Conservation (phyloP, 140 eudicot genomes). For the Ambrosia hybrid region DNA sequence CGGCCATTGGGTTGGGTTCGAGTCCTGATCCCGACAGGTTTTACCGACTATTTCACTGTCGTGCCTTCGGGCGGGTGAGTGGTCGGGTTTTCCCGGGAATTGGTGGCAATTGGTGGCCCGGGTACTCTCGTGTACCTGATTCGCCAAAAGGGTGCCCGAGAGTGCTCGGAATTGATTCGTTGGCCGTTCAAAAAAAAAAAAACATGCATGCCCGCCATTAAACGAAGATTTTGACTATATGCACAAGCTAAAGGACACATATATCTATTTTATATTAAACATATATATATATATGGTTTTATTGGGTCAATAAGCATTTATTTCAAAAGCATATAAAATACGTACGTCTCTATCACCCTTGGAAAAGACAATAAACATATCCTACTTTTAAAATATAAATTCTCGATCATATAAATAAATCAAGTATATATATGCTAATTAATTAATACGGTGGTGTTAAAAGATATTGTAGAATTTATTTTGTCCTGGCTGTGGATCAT, state of each 20-base stretch:
- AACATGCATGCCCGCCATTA: neutral
- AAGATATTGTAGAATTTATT: conserved; percentile 26
- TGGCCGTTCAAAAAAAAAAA: too few relatives aligned
- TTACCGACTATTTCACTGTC: too few relatives aligned
- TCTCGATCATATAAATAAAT: conserved; percentile 24
- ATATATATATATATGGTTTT: conserved; percentile 16
- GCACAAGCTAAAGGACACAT: conserved; percentile 17
- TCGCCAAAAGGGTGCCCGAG: too few relatives aligned
- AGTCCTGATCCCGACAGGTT: too few relatives aligned
- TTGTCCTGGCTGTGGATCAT: conserved; percentile 31
- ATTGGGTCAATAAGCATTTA: conserved; percentile 27
- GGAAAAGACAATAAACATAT: conserved; percentile 33
- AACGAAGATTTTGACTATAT: conserved; percentile 13
- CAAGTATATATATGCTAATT: neutral
- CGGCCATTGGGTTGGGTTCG: too few relatives aligned
- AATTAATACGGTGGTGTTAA: conserved; percentile 6
- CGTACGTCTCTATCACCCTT: conserved; percentile 18
- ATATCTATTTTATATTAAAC: conserved; percentile 4
- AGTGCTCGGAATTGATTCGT: too few relatives aligned
- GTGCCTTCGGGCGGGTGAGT: too few relatives aligned
- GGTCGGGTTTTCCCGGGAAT: too few relatives aligned
- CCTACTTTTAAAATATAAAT: conserved; percentile 6
- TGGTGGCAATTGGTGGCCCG: too few relatives aligned
- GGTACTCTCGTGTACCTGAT: too few relatives aligned
- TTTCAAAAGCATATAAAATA: conserved; percentile 15